Evolutionary conservation across 2,329 filamentous ascomycete species (phyloP).

Genomic region (Blumeria hordei): DNA sequence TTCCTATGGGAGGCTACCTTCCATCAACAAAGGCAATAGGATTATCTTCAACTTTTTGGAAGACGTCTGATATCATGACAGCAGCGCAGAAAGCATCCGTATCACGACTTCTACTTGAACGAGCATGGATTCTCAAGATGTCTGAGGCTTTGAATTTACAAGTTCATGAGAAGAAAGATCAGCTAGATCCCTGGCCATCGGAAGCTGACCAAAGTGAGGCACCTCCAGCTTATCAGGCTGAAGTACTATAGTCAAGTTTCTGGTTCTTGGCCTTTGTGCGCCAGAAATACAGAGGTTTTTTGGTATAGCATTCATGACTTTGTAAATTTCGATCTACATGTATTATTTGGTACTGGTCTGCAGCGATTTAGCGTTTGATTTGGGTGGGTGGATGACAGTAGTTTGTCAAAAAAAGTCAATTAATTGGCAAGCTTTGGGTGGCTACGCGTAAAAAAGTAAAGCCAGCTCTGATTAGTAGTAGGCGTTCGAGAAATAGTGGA

Average conservation of each 20-base stretch:
- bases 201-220: constrained; percentile 25
- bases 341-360: too few species aligned
- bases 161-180: constrained; percentile 62
- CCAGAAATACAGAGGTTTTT: too few species aligned
- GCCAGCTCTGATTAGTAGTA: too few species aligned
- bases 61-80: constrained; percentile 2
- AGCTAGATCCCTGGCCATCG: constrained; percentile 21
- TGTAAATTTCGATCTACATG: too few species aligned
- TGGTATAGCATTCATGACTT: too few species aligned
- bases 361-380: too few species aligned
- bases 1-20: neutral
- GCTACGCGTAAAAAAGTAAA: too few species aligned
- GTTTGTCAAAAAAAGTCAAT: too few species aligned
- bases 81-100: neutral
- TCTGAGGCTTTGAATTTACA: constrained; percentile 72
- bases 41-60: constrained; percentile 7
- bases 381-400: too few species aligned
- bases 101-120: constrained; percentile 19
- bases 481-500: too few species aligned
- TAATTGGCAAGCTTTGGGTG: too few species aligned
- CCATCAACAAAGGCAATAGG: neutral
- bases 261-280: too few species aligned
- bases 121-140: constrained; percentile 78
- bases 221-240: constrained; percentile 34
- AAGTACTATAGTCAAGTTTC: neutral